These are phyloP conservation scores for Tolypocladium amazonense DNA, from an alignment of 2,329 filamentous ascomycete species.

Conservation along the genomic window DNA sequence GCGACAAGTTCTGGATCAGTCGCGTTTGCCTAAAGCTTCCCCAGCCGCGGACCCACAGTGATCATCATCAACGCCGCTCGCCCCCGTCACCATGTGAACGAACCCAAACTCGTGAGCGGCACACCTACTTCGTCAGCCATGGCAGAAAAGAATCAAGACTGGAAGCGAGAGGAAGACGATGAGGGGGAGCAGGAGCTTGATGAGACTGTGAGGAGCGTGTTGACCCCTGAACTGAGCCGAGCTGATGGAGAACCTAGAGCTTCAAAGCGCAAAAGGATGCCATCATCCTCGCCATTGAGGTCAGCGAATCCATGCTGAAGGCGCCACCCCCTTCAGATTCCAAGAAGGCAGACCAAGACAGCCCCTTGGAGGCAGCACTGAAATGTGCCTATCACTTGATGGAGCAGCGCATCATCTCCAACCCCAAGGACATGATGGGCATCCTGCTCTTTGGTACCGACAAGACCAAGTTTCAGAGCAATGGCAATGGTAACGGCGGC, in stretches of 20 bases:
- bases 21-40: slow-evolving; percentile 22
- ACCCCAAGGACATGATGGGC: slow-evolving; percentile 94
- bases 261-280: slow-evolving; percentile 94
- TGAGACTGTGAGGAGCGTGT: slow-evolving; percentile 40
- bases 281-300: slow-evolving; percentile 91
- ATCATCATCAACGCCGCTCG: neutral
- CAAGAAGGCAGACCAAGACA: slow-evolving; percentile 71
- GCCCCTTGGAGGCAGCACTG: slow-evolving; percentile 69
- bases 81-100: neutral
- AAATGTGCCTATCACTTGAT: slow-evolving; percentile 93
- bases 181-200: slow-evolving; percentile 51
- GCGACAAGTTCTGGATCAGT: slow-evolving; percentile 9
- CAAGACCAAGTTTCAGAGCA: slow-evolving; percentile 66
- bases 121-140: slow-evolving; percentile 10
- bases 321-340: slow-evolving; percentile 51
- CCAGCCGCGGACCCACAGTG: slow-evolving; percentile 3
- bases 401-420: slow-evolving; percentile 97
- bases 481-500: slow-evolving; percentile 47
- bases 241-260: slow-evolving; percentile 37
- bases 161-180: slow-evolving; percentile 48
- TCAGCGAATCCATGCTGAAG: slow-evolving; percentile 78
- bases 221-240: neutral
- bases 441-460: slow-evolving; percentile 86
- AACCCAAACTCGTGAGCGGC: slow-evolving; percentile 2
- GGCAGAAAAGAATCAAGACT: slow-evolving; percentile 27